Conservation (phyloP, 140 eudicot genomes). For the Bidens hawaiensis region DNA sequence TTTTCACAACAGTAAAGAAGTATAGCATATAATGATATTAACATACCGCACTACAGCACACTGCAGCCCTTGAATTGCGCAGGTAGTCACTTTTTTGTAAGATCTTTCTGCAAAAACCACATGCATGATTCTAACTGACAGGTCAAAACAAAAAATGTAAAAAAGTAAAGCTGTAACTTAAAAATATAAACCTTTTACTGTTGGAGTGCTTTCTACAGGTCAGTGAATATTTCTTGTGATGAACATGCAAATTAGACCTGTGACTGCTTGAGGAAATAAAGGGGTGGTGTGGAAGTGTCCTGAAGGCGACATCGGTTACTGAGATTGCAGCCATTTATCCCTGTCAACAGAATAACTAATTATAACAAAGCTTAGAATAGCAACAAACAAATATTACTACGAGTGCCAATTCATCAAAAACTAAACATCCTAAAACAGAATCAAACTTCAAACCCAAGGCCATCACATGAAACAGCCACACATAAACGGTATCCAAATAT, state of each 20-base stretch:
- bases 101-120: slow-evolving; percentile 23
- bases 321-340: slow-evolving; percentile 36
- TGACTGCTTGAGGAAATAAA: slow-evolving; percentile 16
- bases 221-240: slow-evolving; percentile 22
- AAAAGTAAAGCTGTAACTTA: not conserved
- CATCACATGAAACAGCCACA: slow-evolving; percentile 10
- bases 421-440: not conserved
- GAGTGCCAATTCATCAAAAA: slow-evolving; percentile 1
- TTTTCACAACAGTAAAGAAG: slow-evolving; percentile 1
- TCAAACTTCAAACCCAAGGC: not conserved
- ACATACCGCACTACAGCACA: slow-evolving; percentile 45
- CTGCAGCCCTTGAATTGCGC: slow-evolving; percentile 23
- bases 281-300: slow-evolving; percentile 18
- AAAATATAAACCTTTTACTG: slow-evolving; percentile 26
- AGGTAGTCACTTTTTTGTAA: slow-evolving; percentile 9
- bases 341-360: slow-evolving; percentile 28
- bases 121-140: not conserved
- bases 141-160: not conserved
- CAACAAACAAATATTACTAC: not conserved
- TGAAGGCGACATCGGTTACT: slow-evolving; percentile 28
- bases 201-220: slow-evolving; percentile 15
- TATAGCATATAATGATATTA: slow-evolving; percentile 31
- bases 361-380: not conserved
- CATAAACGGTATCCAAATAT: not conserved
- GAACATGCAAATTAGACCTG: slow-evolving; percentile 7